phyloP scores from a whole-genome alignment of 192 early-diverging fungal species.

The Umbelopsis isabellina region DNA sequence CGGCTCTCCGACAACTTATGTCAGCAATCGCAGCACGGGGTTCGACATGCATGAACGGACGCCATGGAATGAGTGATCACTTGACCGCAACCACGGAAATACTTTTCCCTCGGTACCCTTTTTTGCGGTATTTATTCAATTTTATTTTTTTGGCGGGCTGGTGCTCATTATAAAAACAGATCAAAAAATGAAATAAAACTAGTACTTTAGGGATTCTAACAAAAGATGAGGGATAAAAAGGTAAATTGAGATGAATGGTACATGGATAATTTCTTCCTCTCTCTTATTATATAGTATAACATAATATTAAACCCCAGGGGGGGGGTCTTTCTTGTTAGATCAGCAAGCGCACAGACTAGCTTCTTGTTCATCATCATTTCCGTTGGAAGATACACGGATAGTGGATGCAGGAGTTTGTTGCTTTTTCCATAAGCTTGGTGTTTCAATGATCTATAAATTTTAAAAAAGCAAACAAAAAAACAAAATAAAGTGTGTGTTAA shows the following conservation, averaged over 20 bases:
- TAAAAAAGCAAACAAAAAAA: too few relatives aligned
- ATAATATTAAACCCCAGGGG: not conserved
- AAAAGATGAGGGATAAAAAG: too few relatives aligned
- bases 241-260: too few relatives aligned
- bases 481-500: not conserved
- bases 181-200: too few relatives aligned
- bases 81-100: not conserved
- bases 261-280: too few relatives aligned
- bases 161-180: too few relatives aligned
- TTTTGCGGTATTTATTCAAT: too few relatives aligned
- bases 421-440: conserved; percentile 70
- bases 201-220: too few relatives aligned
- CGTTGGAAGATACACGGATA: conserved; percentile 24
- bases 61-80: conserved; percentile 8
- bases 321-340: not conserved
- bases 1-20: conserved; percentile 9
- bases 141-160: too few relatives aligned
- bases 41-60: not conserved
- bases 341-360: conserved; percentile 25
- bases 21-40: conserved; percentile 17
- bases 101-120: too few relatives aligned
- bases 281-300: not conserved
- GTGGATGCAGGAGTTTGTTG: conserved; percentile 26
- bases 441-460: conserved; percentile 61
- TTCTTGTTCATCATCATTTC: conserved; percentile 8